phyloP scores from a whole-genome alignment of 495 filamentous ascomycete species.

The Tuber umbilicatum region DNA sequence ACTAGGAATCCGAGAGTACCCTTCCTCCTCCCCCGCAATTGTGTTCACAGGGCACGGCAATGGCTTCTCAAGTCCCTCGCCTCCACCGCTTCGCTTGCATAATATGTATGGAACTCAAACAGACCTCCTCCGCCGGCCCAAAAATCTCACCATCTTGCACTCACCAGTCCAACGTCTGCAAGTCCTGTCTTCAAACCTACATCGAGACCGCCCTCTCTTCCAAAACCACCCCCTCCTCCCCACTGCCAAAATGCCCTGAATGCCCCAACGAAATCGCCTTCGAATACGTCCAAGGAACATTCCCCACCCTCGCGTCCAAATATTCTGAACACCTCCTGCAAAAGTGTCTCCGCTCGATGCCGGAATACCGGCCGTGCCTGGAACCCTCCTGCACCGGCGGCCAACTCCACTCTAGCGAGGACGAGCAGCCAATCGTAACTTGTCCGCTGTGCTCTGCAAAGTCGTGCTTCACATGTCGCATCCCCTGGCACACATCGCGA shows the following conservation, averaged over 20 bases:
- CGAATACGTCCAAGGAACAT: background rate
- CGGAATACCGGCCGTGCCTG: background rate
- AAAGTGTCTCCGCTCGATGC: background rate
- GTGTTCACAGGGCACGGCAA: background rate
- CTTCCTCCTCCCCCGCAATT: background rate
- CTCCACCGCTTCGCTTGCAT: background rate
- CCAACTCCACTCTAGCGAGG: background rate
- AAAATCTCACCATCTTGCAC: background rate
- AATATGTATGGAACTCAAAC: background rate
- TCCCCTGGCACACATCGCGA: background rate
- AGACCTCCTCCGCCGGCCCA: background rate
- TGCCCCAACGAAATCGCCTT: background rate
- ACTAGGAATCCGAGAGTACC: background rate
- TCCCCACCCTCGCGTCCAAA: background rate
- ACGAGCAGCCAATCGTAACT: background rate
- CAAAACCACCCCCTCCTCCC: background rate
- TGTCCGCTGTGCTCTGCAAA: background rate
- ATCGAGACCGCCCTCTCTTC: background rate
- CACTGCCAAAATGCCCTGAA: background rate
- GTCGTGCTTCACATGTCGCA: background rate
- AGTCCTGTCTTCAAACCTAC: background rate
- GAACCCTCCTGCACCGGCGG: background rate
- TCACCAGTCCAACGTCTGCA: background rate
- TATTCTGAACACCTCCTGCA: background rate
- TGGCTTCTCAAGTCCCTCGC: background rate